Evolutionary conservation across 2,329 filamentous ascomycete species (phyloP), one percentile per base, ranked within the genome.

Genomic region (Periglandula ipomoeae): DNA sequence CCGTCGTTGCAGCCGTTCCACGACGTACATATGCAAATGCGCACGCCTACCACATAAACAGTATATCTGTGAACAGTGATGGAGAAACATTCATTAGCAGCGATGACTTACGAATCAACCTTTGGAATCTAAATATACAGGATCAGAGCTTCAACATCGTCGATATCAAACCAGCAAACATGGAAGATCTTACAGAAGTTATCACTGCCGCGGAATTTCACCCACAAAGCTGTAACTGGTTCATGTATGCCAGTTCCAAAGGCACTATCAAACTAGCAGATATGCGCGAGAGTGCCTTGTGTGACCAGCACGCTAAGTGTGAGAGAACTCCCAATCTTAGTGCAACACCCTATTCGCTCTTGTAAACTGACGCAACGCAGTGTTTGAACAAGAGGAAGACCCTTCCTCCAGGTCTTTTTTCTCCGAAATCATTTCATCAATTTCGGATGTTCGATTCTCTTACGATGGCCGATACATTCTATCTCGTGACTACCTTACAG

Each of bases 111-210:
- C 85, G 93, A 54, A 95, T 98, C 75, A 98, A 98, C 68, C 75
- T 98, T 49, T 98, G 93, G 93, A 97, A 98, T 66, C 76, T 97
- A 59, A 97, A 97, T 70, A 98, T 98, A 55, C 93, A 98, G 67
- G 91, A 97, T 60, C 91, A 97, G 71, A 97, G 93, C 73, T 98
- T 98, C 79, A 98, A 98, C 71, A 98, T 98, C 65, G 93, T 98
- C 53, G 93, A 98, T 67, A 98, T 98, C 76, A 98, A 98, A 70
- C 93, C 93, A 8, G 93, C 93, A 37, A 98, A 98, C 68, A 98
- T 98, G 93, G 93, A 98, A 70, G 93, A 98, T 73, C 76, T 98
- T 56, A 98, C 93, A 1, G 93, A 98, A 69, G 93, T 98, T 58
- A 97, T 98, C 64, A 98, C 93, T 11, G 93, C 93, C 38, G 93